Evolutionary conservation across 1,284 basidiomycete species (phyloP), one percentile per base, ranked within the genome.

Genomic region (Naganishia sp.): DNA sequence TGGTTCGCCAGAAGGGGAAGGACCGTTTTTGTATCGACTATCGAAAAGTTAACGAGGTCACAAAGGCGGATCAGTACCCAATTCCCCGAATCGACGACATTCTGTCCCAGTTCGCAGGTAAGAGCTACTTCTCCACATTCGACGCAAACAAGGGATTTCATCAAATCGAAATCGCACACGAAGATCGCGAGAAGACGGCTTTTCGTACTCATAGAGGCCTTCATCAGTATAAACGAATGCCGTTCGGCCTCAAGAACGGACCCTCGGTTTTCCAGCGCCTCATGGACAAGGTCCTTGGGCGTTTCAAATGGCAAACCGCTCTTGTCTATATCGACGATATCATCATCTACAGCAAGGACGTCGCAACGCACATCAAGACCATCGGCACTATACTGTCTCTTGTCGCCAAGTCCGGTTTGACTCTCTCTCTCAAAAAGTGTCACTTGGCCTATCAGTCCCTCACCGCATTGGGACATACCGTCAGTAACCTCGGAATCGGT

Each of bases 101-200:
- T 31, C 50, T 83, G 0, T 74, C 76, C 43, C 68, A 76, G 0
- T 69, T 82, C 0, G 70, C 72, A 0, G 81, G 80, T 13, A 66
- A 75, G 2, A 74, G 78, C 63, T 75, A 72, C 13, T 69, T 82
- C 1, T 73, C 78, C 2, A 73, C 78, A 0, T 66, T 82, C 9
- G 81, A 83, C 68, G 79, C 80, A 0, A 66, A 81, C 4, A 71
- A 81, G 0, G 79, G 81, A 7, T 83, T 82, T 64, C 80, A 75
- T 10, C 82, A 83, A 60, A 56, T 82, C 0, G 70, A 70, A 13
- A 75, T 82, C 31, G 66, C 57, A 0, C 61, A 70, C 0, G 68
- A 76, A 7, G 78, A 76, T 23, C 67, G 68, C 7, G 72, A 78
- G 61, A 80, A 80, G 64, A 77, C 79, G 0, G 80, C 80, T 0